Evolutionary conservation across 768 basidiomycete genomes (phyloP), one percentile per base, ranked within the genome.

Genomic region (Phylloporus scabripes): DNA sequence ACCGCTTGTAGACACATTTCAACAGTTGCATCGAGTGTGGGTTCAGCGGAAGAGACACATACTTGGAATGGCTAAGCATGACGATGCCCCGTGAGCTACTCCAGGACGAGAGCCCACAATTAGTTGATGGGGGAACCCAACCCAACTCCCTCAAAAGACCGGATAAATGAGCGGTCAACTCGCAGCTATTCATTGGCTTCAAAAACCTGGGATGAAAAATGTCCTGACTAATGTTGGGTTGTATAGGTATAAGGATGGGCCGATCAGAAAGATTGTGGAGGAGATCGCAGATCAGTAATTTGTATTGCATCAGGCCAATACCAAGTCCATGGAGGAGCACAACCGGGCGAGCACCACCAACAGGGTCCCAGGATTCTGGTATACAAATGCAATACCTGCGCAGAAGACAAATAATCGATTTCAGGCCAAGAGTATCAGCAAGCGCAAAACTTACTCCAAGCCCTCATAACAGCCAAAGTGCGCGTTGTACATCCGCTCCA

Each of bases 241-340:
- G 91, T 5, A 96, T 45, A 11, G 78, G 79, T 33, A 96, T 71
- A 31, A 96, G 68, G 46, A 96, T 63, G 4, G 92, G 92, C 17
- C 83, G 81, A 56, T 85, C 78, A 5, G 79, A 67, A 44, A 85
- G 74, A 4, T 70, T 60, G 32, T 70, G 68, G 36, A 86, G 65
- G 17, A 93, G 72, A 54, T 83, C 70, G 10, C 70, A 66, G 46
- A 93, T 69, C 51, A 87, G 68, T n/a, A 70, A 53, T 36, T 77
- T 70, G 61, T 93, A 89, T 58, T 88, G 86, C 17, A 82, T 59
- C 10, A 90, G 66, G 3, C 92, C 92, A 42, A 94, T 75, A 9
- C 93, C 93, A 1, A 98, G 79, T 3, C 94, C 94, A 60, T 96
- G 92, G 32, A 92, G 65, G 61, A 93, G 91, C 14, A 96, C 76